Conservation (phyloP, 2,329 filamentous ascomycete genomes). For the Ascosphaera aggregata region DNA sequence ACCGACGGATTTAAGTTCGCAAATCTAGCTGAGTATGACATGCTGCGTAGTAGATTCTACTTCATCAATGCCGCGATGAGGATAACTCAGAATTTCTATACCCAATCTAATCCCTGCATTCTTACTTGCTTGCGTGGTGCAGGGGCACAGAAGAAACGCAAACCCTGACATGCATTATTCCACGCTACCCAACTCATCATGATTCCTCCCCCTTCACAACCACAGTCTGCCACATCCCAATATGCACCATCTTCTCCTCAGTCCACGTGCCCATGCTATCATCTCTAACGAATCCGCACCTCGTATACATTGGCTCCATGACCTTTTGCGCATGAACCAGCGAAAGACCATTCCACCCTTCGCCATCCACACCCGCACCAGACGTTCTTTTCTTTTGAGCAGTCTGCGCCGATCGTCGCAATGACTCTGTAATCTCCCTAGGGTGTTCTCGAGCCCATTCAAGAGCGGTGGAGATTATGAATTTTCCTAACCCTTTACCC, state of each 20-base stretch:
- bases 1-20: no score
- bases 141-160: not conserved
- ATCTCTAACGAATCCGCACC: conserved; percentile 52
- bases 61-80: no score
- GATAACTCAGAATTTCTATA: no score
- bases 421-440: conserved; percentile 17
- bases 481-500: conserved; percentile 36
- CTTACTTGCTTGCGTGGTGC: no score
- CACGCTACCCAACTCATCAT: not conserved
- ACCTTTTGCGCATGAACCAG: conserved; percentile 56
- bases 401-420: conserved; percentile 7
- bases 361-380: conserved; percentile 8
- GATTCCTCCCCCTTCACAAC: conserved; percentile 3
- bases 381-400: conserved; percentile 20
- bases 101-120: no score
- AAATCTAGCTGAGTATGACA: no score
- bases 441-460: conserved; percentile 43
- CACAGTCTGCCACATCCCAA: conserved; percentile 54
- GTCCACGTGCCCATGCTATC: conserved; percentile 51
- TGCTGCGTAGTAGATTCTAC: no score
- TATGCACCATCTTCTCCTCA: conserved; percentile 65
- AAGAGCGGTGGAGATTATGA: conserved; percentile 43
- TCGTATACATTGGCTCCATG: conserved; percentile 41
- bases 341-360: conserved; percentile 47
- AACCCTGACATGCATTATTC: not conserved